Percentiles rank a stretch among this genome's conserved stretches.
Evolutionary conservation across 2,329 filamentous ascomycete species (phyloP).

Genomic region (Fusarium sp.): DNA sequence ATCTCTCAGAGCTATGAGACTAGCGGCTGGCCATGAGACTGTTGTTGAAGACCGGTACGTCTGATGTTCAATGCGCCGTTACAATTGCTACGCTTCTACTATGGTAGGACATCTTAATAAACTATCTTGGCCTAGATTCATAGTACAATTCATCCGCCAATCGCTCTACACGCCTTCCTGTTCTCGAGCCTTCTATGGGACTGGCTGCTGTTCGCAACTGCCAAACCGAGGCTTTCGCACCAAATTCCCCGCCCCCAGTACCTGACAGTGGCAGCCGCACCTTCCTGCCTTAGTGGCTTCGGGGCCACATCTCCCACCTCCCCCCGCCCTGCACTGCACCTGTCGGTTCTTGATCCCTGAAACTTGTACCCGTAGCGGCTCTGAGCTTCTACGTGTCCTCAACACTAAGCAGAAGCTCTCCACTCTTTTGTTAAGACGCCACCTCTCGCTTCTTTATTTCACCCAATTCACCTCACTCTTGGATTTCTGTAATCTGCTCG

Average conservation of each 20-base stretch:
- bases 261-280: slow-evolving; percentile 38
- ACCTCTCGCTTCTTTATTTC: slow-evolving; percentile 37
- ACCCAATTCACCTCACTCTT: slow-evolving; percentile 46
- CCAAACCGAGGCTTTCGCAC: slow-evolving; percentile 16
- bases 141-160: slow-evolving; percentile 8
- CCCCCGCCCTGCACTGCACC: slow-evolving; percentile 3
- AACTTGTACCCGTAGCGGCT: slow-evolving; percentile 42
- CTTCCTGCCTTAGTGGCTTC: slow-evolving; percentile 37
- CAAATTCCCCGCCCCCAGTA: slow-evolving; percentile 35
- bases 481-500: slow-evolving; percentile 42
- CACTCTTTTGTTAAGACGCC: slow-evolving; percentile 45
- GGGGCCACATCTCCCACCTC: slow-evolving; percentile 27
- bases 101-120: neutral
- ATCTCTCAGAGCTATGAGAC: neutral
- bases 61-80: slow-evolving; percentile 3
- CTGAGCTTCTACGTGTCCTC: slow-evolving; percentile 51
- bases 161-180: slow-evolving; percentile 12
- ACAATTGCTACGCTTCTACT: neutral
- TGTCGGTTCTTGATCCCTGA: slow-evolving; percentile 43
- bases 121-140: neutral
- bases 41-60: neutral
- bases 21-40: neutral
- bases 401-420: slow-evolving; percentile 46
- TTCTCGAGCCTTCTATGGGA: slow-evolving; percentile 44
- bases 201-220: neutral